Evolutionary conservation across 2,329 filamentous ascomycete species (phyloP), one percentile per base, ranked within the genome.

Genomic region (Leptographium procerum): DNA sequence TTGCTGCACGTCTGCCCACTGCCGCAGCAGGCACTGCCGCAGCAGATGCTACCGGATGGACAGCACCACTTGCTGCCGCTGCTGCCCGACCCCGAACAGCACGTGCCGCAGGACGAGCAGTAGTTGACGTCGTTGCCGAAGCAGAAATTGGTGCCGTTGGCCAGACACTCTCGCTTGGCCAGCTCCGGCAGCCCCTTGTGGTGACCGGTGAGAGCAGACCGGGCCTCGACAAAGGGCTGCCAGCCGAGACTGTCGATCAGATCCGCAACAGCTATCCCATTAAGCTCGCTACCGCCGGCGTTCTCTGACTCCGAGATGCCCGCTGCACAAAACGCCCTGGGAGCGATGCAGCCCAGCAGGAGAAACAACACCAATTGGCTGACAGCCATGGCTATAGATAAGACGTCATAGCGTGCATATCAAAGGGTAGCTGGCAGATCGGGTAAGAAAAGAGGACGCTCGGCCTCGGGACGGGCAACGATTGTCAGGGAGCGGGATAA

Each of bases 141-240:
- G 65, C 69, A 70, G 58, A 66, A 70, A 60, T 68, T 70, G 56
- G 68, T 68, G 13, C 68, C 69, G 57, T 70, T 70, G 29, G 66
- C 52, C n/a, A 67, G 60, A 43, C 69, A 70, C 54, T 66, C 66
- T 26, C 66, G 61, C 45, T 55, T 62, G 54, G 14, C 7, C 33
- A 61, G 59, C 3, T 59, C 61, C 22, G 55, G 60, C 13, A 55
- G 57, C 1, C 57, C 51, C 3, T 54, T 51, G 8, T 61, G 58
- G 24, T 60, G 48, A 40, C 65, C 64, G 19, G 59, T 50, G 7
- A 65, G 60, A 13, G 67, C 59, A 22, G 64, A 61, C 4, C 61
- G 60, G 22, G 64, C 62, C 4, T 61, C 53, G 40, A 64, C 36
- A 14, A 55, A 54, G 8, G 59, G 60, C 55, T 61, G 63, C 45